Evolutionary conservation across 2,329 filamentous ascomycete genomes (phyloP).

Genomic region (Chaetomium olivaceum): DNA sequence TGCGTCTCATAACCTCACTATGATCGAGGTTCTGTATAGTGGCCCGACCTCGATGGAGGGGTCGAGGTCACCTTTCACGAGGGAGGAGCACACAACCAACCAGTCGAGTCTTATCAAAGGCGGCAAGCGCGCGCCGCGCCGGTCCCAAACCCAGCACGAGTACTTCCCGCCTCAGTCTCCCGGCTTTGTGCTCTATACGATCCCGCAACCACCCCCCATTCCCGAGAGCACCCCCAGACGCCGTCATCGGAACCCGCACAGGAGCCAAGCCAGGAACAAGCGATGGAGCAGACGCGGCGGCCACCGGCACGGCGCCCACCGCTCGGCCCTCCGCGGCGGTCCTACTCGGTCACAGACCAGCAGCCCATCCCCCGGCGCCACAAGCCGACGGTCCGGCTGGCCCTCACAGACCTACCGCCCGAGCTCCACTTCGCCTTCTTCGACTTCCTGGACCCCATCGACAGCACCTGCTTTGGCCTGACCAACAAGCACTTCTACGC

Average conservation of each 20-base stretch:
- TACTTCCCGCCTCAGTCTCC: slow-evolving; percentile 40
- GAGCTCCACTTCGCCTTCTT: slow-evolving; percentile 63
- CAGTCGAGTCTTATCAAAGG: slow-evolving; percentile 43
- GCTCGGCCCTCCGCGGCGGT: slow-evolving; percentile 53
- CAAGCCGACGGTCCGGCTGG: slow-evolving; percentile 47
- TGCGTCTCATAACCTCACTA: slow-evolving; percentile 23
- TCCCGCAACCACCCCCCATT: slow-evolving; percentile 22
- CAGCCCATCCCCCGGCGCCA: slow-evolving; percentile 56
- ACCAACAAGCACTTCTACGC: slow-evolving; percentile 59
- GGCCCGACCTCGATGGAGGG: slow-evolving; percentile 26
- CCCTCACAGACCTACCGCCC: slow-evolving; percentile 54
- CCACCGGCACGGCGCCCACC: slow-evolving; percentile 35
- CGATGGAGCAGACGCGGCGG: slow-evolving; percentile 10
- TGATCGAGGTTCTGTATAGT: slow-evolving; percentile 40
- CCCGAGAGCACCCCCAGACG: slow-evolving; percentile 2
- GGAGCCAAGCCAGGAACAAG: slow-evolving; percentile 6
- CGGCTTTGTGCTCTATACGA: slow-evolving; percentile 27
- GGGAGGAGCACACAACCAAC: slow-evolving; percentile 46
- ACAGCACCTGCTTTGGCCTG: slow-evolving; percentile 62
- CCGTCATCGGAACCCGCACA: neutral
- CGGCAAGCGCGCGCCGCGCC: slow-evolving; percentile 44
- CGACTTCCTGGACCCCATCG: slow-evolving; percentile 64
- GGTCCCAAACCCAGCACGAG: slow-evolving; percentile 51
- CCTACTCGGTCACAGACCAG: slow-evolving; percentile 62
- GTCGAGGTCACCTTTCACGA: slow-evolving; percentile 36